A percentile compares a stretch with the other conserved stretches of the same genome.
Conservation (phyloP, 805 yeast genomes). For the Suhomyces tanzawaensis region DNA sequence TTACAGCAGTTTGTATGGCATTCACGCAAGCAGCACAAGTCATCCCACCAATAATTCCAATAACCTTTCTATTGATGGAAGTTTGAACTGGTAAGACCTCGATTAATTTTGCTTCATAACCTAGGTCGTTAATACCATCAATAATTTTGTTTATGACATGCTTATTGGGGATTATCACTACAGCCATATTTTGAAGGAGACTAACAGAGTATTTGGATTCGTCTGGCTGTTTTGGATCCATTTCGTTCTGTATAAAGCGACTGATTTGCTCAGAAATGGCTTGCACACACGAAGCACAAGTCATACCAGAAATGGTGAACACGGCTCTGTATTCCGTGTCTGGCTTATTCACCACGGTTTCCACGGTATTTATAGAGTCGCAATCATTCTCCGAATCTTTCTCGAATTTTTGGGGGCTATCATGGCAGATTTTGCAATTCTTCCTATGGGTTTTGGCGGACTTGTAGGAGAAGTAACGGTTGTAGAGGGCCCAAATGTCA, state of each 20-base stretch:
- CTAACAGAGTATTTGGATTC: slow-evolving; percentile 48
- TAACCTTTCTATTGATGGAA: slow-evolving; percentile 47
- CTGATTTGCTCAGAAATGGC: slow-evolving; percentile 20
- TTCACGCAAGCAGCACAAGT: slow-evolving; percentile 71
- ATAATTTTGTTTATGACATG: slow-evolving; percentile 38
- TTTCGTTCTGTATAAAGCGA: slow-evolving; percentile 1
- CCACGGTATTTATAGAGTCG: slow-evolving; percentile 16
- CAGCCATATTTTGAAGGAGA: slow-evolving; percentile 50
- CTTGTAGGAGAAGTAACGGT: slow-evolving; percentile 15
- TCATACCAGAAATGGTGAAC: slow-evolving; percentile 49
- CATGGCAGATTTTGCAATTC: slow-evolving; percentile 42
- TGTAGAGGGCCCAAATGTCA: slow-evolving; percentile 14
- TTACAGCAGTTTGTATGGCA: slow-evolving; percentile 49
- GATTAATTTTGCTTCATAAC: slow-evolving; percentile 48
- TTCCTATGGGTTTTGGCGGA: slow-evolving; percentile 34
- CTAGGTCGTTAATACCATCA: slow-evolving; percentile 27
- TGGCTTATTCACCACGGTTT: slow-evolving; percentile 24
- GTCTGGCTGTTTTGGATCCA: slow-evolving; percentile 1
- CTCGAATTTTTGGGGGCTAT: slow-evolving; percentile 12
- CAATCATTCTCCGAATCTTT: slow-evolving; percentile 6
- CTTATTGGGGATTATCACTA: slow-evolving; percentile 51
- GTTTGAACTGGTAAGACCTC: slow-evolving; percentile 60
- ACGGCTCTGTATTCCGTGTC: slow-evolving; percentile 44
- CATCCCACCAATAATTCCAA: slow-evolving; percentile 69
- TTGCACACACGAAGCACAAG: slow-evolving; percentile 40